Base-by-base conservation (phyloP, 2,329 filamentous ascomycete species). In the Cryphonectria parasitica region DNA sequence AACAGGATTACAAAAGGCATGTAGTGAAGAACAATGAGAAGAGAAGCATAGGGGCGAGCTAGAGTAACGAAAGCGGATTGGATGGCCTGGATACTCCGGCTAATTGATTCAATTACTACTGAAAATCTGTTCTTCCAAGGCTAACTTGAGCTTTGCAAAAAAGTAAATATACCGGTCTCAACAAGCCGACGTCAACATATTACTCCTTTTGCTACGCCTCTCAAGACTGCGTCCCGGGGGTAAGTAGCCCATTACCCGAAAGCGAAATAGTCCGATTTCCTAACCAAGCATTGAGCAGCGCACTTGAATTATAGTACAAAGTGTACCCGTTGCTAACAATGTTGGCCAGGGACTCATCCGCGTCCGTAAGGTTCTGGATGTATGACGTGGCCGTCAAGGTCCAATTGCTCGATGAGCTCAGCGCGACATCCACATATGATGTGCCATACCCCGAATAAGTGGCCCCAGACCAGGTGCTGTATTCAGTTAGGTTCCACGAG, bases 401-500 rank as follows among this genome's bases (percentile, higher is more conserved):
- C 75, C 73, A 76, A 22, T 58, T 71, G 39, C 63, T 68, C 8
- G 70, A 74, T 2, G 52, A 8, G 25, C 74, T 74, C 1, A 76
- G 67, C 34, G 58, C 43, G n/a, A 75, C 65, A 15, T 69, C 64
- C 2, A 69, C 43, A 25, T 10, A 13, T 19, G 68, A 52, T 31
- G 28, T 61, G 2, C 68, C 43, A 60, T 68, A 75, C 8, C 74
- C 71, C 28, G 71, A 73, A 45, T 74, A 75, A 6, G 74, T 71
- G 8, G 71, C 63, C 15, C 74, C 74, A 2, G 68, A 71, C 74
- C 74, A 75, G 25, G 62, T 69, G 60, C 66, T 72, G 60, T 75
- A 64, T 3, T 68, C 70, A 4, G 61, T 60, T 10, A 76, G 63
- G 52, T 60, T 64, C 69, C 68, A 74, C 2, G 62, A 68, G 34